These are phyloP conservation scores for Ganoderma meredithae DNA, from an alignment of 1,284 basidiomycete species.

Conservation along the genomic window DNA sequence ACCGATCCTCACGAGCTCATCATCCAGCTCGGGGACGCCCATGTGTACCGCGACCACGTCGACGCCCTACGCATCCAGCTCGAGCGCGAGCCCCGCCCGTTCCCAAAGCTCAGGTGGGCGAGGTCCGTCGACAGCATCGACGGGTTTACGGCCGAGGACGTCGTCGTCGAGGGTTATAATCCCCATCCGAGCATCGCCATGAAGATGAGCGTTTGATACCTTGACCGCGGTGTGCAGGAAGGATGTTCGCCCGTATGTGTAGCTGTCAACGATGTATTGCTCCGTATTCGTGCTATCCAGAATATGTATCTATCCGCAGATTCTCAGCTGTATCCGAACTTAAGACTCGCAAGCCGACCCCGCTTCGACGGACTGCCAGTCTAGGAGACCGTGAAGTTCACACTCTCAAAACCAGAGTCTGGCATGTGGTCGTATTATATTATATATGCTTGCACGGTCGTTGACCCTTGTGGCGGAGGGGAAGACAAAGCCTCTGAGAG, in stretches of 20 bases:
- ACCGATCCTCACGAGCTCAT: conserved; percentile 90
- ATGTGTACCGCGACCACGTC: conserved; percentile 95
- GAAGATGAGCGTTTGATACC: conserved; percentile 91
- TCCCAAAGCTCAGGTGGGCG: conserved; percentile 84
- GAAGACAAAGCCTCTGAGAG: neutral
- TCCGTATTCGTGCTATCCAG: neutral
- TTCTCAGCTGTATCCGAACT: too few species aligned
- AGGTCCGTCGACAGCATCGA: conserved; percentile 80
- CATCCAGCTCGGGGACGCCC: conserved; percentile 95
- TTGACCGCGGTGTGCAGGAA: neutral
- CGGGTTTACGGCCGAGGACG: conserved; percentile 83
- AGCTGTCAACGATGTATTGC: neutral
- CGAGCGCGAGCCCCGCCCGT: conserved; percentile 78
- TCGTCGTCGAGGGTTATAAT: conserved; percentile 88
- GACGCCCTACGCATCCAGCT: conserved; percentile 88
- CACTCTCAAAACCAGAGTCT: conserved; percentile 7
- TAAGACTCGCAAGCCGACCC: too few species aligned
- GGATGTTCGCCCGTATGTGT: neutral
- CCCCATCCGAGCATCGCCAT: conserved; percentile 90
- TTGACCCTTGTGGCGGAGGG: neutral
- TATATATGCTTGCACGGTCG: neutral
- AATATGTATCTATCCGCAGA: neutral
- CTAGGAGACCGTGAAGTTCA: conserved; percentile 15
- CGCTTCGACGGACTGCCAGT: neutral
- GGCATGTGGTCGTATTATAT: neutral